phyloP scores from a whole-genome alignment of 164 flowering plant genomes.

The Santalum album region DNA sequence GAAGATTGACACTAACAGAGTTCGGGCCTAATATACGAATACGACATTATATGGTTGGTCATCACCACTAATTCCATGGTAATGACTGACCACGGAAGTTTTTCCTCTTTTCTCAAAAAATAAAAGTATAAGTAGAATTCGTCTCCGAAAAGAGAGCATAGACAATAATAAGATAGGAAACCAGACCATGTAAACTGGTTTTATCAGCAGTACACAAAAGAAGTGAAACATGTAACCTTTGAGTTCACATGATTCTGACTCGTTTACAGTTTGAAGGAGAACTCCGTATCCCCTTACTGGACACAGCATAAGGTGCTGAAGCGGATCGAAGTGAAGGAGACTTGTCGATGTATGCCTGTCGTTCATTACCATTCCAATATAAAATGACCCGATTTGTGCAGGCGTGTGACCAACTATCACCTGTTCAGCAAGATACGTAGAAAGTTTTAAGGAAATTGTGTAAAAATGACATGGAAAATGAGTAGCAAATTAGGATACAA shows the following conservation, averaged over 20 bases:
- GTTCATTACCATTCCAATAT: conserved; percentile 75
- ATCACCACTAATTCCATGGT: no score
- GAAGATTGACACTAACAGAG: no score
- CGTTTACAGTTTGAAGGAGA: conserved; percentile 46
- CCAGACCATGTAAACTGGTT: no score
- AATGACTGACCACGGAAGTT: no score
- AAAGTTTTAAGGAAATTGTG: neutral
- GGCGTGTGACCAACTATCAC: conserved; percentile 92
- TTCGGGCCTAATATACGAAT: no score
- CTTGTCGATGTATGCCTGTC: conserved; percentile 76
- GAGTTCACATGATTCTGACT: conserved; percentile 40
- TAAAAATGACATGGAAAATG: no score
- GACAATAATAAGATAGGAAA: no score
- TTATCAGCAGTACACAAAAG: no score
- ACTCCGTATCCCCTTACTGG: conserved; percentile 60
- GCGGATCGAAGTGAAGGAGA: conserved; percentile 76
- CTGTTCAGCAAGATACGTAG: conserved; percentile 21
- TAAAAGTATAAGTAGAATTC: no score
- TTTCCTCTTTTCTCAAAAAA: no score
- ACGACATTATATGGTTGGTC: no score
- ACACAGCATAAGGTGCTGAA: conserved; percentile 70
- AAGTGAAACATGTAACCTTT: neutral
- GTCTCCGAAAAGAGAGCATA: no score
- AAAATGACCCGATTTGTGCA: conserved; percentile 84
- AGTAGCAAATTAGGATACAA: neutral